A percentile compares a stretch with the other conserved stretches of the same genome.
Evolutionary conservation across 805 yeast genomes (phyloP).

Genomic region (Pichia cephalocereana): DNA sequence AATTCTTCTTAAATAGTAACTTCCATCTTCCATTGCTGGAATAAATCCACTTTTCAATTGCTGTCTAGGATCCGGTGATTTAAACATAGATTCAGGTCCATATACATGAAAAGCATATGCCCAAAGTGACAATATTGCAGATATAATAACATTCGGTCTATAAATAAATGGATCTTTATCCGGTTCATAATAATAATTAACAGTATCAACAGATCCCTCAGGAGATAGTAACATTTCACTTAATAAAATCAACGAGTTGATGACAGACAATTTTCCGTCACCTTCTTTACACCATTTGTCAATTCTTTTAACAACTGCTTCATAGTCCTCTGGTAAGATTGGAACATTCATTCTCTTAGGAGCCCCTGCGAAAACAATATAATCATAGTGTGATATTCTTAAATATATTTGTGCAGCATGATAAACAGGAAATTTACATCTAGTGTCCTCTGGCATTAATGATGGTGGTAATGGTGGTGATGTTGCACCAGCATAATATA

Average conservation of each 20-base stretch:
- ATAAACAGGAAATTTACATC: slow-evolving; percentile 53
- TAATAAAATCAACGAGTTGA: slow-evolving; percentile 48
- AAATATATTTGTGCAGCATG: slow-evolving; percentile 61
- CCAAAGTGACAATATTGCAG: slow-evolving; percentile 35
- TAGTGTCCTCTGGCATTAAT: slow-evolving; percentile 19
- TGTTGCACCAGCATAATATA: slow-evolving; percentile 8
- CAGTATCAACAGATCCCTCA: slow-evolving; percentile 18
- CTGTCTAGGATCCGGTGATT: slow-evolving; percentile 9
- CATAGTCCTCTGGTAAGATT: slow-evolving; percentile 44
- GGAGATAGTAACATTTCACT: slow-evolving; percentile 43
- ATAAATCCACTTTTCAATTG: slow-evolving; percentile 6
- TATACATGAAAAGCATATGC: slow-evolving; percentile 34
- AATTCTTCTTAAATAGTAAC: slow-evolving; percentile 38
- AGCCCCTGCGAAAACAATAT: slow-evolving; percentile 68
- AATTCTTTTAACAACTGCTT: slow-evolving; percentile 36
- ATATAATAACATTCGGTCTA: slow-evolving; percentile 30
- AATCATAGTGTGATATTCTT: slow-evolving; percentile 60
- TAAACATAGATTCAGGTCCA: slow-evolving; percentile 40
- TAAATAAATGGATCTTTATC: slow-evolving; percentile 23
- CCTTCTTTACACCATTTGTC: slow-evolving; percentile 36
- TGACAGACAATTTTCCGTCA: slow-evolving; percentile 39
- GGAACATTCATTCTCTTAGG: slow-evolving; percentile 62
- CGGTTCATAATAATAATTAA: slow-evolving; percentile 26
- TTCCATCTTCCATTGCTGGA: slow-evolving; percentile 35
- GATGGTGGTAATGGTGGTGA: slow-evolving; percentile 6